Percentiles rank a stretch among this genome's conserved stretches.
Conservation (phyloP, 805 yeast genomes). For the Kazachstania taianensis region DNA sequence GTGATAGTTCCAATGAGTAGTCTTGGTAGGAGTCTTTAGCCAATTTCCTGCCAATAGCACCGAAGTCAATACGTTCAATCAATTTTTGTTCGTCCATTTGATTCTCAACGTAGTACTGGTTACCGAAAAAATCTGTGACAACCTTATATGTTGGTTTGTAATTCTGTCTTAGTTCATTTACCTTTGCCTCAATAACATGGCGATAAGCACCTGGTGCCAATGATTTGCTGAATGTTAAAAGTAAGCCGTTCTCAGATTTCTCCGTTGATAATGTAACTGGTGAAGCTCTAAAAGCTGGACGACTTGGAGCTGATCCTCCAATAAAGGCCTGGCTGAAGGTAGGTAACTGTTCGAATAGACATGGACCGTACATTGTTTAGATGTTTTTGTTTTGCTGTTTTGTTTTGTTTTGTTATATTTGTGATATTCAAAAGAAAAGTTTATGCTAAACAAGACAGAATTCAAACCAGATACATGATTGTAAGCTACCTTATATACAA, state of each 20-base stretch:
- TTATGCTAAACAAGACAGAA: too few relatives aligned
- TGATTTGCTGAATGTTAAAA: constrained; percentile 13
- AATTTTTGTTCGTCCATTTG: constrained; percentile 16
- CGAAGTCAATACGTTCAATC: constrained; percentile 15
- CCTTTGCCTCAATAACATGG: constrained; percentile 9
- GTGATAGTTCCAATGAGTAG: constrained; percentile 21
- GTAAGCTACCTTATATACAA: too few relatives aligned
- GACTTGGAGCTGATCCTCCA: too few relatives aligned
- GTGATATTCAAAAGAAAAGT: background rate
- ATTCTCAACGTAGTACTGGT: constrained; percentile 23
- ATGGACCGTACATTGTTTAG: constrained; percentile 21
- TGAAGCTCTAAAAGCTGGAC: too few relatives aligned
- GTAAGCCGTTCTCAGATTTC: constrained; percentile 4
- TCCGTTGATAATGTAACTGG: constrained; percentile 1
- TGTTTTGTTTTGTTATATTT: background rate
- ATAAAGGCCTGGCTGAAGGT: constrained; percentile 2
- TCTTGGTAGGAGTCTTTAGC: constrained; percentile 21
- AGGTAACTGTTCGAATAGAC: constrained; percentile 20
- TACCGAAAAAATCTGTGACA: constrained; percentile 22
- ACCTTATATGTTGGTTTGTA: constrained; percentile 15
- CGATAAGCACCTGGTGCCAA: constrained; percentile 15
- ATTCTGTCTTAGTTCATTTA: constrained; percentile 8
- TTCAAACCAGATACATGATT: too few relatives aligned
- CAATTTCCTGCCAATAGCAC: constrained; percentile 12
- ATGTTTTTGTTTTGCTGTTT: constrained; percentile 1